Evolutionary conservation across 768 basidiomycete species (phyloP).

Genomic region (Lactarius quietus): DNA sequence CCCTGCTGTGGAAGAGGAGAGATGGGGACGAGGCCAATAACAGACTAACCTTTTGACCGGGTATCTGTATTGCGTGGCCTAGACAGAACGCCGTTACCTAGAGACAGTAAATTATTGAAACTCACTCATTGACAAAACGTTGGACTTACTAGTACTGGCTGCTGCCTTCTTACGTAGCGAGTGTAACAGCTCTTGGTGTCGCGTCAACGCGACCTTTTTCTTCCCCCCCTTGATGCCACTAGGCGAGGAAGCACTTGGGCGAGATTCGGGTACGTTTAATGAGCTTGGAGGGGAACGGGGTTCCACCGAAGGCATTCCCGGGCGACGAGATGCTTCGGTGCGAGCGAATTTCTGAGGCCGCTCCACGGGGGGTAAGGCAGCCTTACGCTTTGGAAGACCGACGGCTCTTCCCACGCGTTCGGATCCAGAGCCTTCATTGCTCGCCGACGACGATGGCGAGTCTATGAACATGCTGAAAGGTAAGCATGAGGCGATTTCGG

Average conservation of each 20-base stretch:
- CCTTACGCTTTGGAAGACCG: constrained; percentile 10
- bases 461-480: constrained; percentile 3
- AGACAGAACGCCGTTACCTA: neutral
- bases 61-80: neutral
- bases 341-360: constrained; percentile 13
- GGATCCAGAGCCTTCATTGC: neutral
- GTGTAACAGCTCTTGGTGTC: constrained; percentile 1
- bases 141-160: constrained; percentile 1
- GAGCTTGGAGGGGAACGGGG: neutral
- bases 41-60: constrained; percentile 7
- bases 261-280: neutral
- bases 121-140: neutral
- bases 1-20: neutral
- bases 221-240: neutral
- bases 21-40: neutral
- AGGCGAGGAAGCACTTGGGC: neutral
- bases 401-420: neutral
- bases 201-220: constrained; percentile 8
- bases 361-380: neutral
- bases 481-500: neutral
- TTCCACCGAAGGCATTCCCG: neutral
- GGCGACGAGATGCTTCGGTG: constrained; percentile 2
- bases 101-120: neutral
- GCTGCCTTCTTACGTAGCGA: neutral
- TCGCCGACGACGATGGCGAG: constrained; percentile 4